Conservation (phyloP, 768 basidiomycete genomes). For the Tricholoma sp. region DNA sequence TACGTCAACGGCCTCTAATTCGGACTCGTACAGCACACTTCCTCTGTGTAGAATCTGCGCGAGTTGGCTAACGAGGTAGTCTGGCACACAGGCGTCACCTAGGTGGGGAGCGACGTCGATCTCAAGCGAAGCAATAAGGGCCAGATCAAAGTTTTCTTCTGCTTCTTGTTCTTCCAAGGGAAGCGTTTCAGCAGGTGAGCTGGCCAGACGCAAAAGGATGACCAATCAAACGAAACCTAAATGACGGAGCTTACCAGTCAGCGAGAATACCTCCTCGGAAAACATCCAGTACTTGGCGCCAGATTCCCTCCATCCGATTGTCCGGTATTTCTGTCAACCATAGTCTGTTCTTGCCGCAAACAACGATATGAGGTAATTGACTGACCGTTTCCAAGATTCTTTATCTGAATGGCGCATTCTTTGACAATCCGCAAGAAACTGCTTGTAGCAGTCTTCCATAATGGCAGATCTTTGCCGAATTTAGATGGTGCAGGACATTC, state of each 20-base stretch:
- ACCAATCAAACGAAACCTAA: neutral
- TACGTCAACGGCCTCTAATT: conserved; percentile 3
- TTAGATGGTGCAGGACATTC: conserved; percentile 89
- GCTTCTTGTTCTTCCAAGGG: conserved; percentile 60
- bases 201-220: conserved; percentile 18
- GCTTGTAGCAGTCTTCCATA: conserved; percentile 94
- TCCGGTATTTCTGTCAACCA: conserved; percentile 44
- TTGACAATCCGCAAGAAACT: conserved; percentile 72
- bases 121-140: conserved; percentile 74
- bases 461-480: conserved; percentile 77
- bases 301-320: conserved; percentile 73
- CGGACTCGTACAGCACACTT: conserved; percentile 52
- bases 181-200: conserved; percentile 54
- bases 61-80: conserved; percentile 61
- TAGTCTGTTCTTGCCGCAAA: neutral
- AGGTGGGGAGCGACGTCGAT: conserved; percentile 75
- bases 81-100: conserved; percentile 64
- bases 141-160: conserved; percentile 83
- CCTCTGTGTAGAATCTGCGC: conserved; percentile 70
- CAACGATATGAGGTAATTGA: neutral
- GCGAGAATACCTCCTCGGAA: conserved; percentile 79
- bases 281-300: conserved; percentile 78
- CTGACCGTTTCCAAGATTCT: conserved; percentile 46
- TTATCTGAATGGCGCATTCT: conserved; percentile 52
- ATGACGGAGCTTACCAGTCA: conserved; percentile 57